A percentile compares a stretch with the other conserved stretches of the same genome.
phyloP scores from a whole-genome alignment of 208 protist species.

The Acanthamoeba sp. region DNA sequence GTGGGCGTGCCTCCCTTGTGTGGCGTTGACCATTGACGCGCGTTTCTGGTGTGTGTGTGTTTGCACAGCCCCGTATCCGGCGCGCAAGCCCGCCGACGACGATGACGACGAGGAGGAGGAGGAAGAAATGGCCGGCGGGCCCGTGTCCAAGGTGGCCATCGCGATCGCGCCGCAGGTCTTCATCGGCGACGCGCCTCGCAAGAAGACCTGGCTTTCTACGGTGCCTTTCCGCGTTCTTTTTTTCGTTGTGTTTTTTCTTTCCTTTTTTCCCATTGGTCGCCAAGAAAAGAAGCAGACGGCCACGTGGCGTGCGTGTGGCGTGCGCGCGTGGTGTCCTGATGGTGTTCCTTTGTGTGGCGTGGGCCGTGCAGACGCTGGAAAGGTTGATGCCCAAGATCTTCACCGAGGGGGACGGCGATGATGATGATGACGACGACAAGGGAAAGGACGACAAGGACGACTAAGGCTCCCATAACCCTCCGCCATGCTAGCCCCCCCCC shows the following conservation, averaged over 20 bases:
- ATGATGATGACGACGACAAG: not conserved
- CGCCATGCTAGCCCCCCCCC: too few species aligned
- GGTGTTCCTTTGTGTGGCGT: too few species aligned
- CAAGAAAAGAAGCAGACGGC: too few species aligned
- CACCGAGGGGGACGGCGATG: not conserved
- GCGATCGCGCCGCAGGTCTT: not conserved
- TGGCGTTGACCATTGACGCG: too few species aligned
- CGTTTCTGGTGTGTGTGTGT: too few species aligned
- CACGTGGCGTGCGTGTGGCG: too few species aligned
- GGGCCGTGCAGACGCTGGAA: not conserved
- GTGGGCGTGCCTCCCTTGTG: too few species aligned
- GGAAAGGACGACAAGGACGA: too few species aligned
- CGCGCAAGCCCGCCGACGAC: not conserved
- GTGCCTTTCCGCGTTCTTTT: not conserved
- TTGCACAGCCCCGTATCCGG: not conserved
- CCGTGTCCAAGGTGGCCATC: slow-evolving; percentile 27
- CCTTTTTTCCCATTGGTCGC: too few species aligned
- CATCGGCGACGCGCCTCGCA: slow-evolving; percentile 6
- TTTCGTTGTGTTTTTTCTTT: not conserved
- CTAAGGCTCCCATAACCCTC: too few species aligned
- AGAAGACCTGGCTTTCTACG: not conserved
- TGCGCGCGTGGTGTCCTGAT: too few species aligned
- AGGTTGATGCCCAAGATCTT: not conserved
- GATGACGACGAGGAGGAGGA: slow-evolving; percentile 4
- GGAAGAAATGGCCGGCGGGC: not conserved